Base-by-base conservation (phyloP, 805 yeast species). In the Tetrapisispora phaffii region DNA sequence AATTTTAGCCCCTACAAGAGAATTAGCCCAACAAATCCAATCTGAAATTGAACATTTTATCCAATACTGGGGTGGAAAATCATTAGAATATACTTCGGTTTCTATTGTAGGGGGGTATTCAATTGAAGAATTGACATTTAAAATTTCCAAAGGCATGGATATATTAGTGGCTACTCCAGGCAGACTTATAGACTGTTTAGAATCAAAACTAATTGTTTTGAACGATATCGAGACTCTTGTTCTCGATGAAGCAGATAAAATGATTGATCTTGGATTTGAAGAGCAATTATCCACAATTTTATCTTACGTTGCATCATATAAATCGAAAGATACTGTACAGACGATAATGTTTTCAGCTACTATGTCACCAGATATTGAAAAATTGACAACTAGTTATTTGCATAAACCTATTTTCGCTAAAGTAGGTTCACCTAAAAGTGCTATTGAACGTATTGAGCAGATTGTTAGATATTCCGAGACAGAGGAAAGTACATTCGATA, bases 301-400 rank as follows among this genome's bases (percentile, higher is more conserved):
- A 42, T 67, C 85, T n/a, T 82, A 86, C 0, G 62, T 46, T 39
- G 57, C 21, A 26, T 47, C 22, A 16, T 50, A 35, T 9, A 67
- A 68, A 24, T 62, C 82, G 43, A 15, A 13, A 10, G 32, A 22
- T 3, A 22, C 29, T 15, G 34, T 38, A 1, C 80, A 79, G 41
- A 85, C 94, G 0, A 73, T 87, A 76, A 84, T 90, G 96, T 90
- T 86, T 63, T 85, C 97, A 0, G 97, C 97, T 0, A 93, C 98
- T 0, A 80, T 90, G 78, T 84, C 95, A 0, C 73, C 79, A 0
- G 72, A 77, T 0, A 80, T 88, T 35, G 87, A 84, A 57, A 72
- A 70, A 43, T 63, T 90, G 41, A 77, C 93, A 0, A 62, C 68
- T n/a, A 71, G 72, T 17, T 85, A 84, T 57, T 67, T 89, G 40